A percentile compares a stretch with the other conserved stretches of the same genome.
Evolutionary conservation across 768 basidiomycete genomes (phyloP).

Genomic region (Lactarius indigo): DNA sequence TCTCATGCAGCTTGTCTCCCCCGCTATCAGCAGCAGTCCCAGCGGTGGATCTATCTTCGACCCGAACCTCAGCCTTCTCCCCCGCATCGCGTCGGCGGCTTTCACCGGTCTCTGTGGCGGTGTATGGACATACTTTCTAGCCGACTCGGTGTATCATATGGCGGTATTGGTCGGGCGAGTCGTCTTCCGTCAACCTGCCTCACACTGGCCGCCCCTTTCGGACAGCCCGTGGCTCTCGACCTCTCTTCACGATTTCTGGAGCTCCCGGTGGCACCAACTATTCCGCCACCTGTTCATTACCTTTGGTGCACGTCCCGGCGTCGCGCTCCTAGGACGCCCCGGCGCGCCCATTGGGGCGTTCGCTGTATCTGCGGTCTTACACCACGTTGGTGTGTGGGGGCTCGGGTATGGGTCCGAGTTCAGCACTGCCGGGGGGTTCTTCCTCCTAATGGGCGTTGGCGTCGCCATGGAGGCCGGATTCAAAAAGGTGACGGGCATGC

Average conservation of each 20-base stretch:
- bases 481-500: slow-evolving; percentile 41
- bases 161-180: slow-evolving; percentile 18
- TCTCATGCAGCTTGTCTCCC: slow-evolving; percentile 3
- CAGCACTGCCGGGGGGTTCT: slow-evolving; percentile 43
- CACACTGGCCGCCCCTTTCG: too few species aligned
- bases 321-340: slow-evolving; percentile 26
- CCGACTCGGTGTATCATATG: slow-evolving; percentile 27
- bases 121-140: slow-evolving; percentile 12
- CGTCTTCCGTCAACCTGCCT: too few species aligned
- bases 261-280: slow-evolving; percentile 4
- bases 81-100: not conserved
- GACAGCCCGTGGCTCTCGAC: slow-evolving; percentile 24
- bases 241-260: slow-evolving; percentile 40
- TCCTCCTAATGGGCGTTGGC: slow-evolving; percentile 29
- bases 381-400: slow-evolving; percentile 55
- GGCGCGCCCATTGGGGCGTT: slow-evolving; percentile 52
- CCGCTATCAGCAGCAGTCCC: not conserved
- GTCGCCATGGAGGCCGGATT: slow-evolving; percentile 47
- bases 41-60: slow-evolving; percentile 1
- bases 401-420: slow-evolving; percentile 54
- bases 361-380: slow-evolving; percentile 52
- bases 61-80: not conserved
- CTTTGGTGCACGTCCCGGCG: slow-evolving; percentile 34
- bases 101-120: slow-evolving; percentile 14
- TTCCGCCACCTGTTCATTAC: slow-evolving; percentile 34